Conservation (phyloP, 2,329 filamentous ascomycete species). For the Onygena corvina region DNA sequence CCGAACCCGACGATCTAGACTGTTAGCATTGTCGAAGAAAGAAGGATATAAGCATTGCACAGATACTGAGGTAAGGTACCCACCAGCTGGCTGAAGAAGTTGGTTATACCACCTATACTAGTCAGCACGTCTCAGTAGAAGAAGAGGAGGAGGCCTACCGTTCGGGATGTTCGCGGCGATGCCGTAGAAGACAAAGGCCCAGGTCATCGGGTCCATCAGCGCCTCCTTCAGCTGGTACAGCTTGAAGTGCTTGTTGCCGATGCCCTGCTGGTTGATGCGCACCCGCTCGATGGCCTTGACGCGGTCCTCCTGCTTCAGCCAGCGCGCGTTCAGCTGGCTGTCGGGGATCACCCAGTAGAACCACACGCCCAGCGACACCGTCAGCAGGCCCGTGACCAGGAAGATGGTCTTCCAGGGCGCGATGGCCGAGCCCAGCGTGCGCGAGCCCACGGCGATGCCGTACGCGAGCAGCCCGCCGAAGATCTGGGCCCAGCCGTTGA, state of each 20-base stretch:
- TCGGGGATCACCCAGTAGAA: constrained; percentile 47
- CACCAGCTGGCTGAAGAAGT: constrained; percentile 46
- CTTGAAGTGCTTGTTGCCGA: constrained; percentile 58
- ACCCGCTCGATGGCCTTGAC: constrained; percentile 59
- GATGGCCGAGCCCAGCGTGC: constrained; percentile 45
- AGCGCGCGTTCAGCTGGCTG: constrained; percentile 49
- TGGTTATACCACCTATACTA: constrained; percentile 41
- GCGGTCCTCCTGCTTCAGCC: constrained; percentile 54
- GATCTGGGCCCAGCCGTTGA: constrained; percentile 54
- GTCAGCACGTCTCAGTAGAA: background rate
- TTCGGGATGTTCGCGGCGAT: constrained; percentile 48
- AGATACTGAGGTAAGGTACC: background rate
- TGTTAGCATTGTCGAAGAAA: background rate
- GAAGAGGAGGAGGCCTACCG: constrained; percentile 25
- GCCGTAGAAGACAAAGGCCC: constrained; percentile 49
- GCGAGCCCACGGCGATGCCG: constrained; percentile 47
- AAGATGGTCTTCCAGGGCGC: constrained; percentile 56
- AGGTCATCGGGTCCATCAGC: constrained; percentile 46
- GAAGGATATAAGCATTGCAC: background rate
- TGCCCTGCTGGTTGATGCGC: constrained; percentile 61
- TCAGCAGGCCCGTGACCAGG: constrained; percentile 43
- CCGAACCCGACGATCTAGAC: constrained; percentile 49
- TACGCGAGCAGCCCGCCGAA: constrained; percentile 52
- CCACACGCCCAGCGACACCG: constrained; percentile 36
- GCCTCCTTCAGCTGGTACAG: constrained; percentile 53